Evolutionary conservation across 2,329 filamentous ascomycete species (phyloP).

Genomic region (Aphanocladium album): DNA sequence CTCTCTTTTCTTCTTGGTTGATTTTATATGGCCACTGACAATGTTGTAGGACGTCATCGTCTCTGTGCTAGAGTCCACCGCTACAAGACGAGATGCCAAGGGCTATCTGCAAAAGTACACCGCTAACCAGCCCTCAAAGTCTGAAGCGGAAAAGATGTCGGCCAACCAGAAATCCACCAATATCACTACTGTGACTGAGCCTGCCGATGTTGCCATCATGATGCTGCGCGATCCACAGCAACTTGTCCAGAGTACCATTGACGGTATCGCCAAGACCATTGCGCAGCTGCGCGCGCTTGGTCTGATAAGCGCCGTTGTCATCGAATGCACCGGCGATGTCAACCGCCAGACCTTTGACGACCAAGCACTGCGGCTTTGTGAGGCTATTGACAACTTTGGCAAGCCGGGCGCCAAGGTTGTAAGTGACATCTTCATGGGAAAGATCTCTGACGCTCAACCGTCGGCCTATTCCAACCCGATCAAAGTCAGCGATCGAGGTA

Average conservation of each 20-base stretch:
- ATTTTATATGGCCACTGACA: neutral
- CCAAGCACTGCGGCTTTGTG: constrained; percentile 69
- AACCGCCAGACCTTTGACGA: constrained; percentile 41
- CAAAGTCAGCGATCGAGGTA: constrained; percentile 26
- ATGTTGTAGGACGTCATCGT: constrained; percentile 69
- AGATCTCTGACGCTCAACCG: constrained; percentile 3
- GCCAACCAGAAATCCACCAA: constrained; percentile 6
- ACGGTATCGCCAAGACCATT: constrained; percentile 76
- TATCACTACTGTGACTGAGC: constrained; percentile 20
- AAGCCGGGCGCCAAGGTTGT: constrained; percentile 64
- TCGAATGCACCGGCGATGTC: constrained; percentile 59
- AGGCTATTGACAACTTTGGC: constrained; percentile 66
- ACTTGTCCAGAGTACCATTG: constrained; percentile 62
- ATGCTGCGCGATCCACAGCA: constrained; percentile 73
- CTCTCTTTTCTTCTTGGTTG: neutral
- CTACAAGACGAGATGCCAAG: constrained; percentile 88
- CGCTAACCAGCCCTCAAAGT: constrained; percentile 25
- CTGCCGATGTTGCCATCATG: constrained; percentile 68
- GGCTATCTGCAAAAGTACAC: constrained; percentile 85
- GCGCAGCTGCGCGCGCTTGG: constrained; percentile 79
- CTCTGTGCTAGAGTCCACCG: constrained; percentile 79
- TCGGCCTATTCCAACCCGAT: constrained; percentile 23
- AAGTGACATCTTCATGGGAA: constrained; percentile 11
- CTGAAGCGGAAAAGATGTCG: constrained; percentile 18
- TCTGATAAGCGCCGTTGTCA: constrained; percentile 73